Percentiles rank a stretch among this genome's conserved stretches.
Conservation (phyloP, 2,329 filamentous ascomycete species). For the Colletotrichum sp. region DNA sequence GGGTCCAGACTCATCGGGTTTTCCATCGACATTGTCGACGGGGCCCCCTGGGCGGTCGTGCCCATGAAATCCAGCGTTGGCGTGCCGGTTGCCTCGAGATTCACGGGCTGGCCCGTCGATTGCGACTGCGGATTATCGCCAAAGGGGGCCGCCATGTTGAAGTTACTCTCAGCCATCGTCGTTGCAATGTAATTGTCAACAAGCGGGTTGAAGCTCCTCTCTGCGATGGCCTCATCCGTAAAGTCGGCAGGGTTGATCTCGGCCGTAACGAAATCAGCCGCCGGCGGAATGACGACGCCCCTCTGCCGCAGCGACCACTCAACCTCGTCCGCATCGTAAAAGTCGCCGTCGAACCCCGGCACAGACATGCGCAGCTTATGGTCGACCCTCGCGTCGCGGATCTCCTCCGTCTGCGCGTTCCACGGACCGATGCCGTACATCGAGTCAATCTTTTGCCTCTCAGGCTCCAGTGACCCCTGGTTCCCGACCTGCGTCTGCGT, state of each 20-base stretch:
- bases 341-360: conserved; percentile 73
- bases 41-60: not conserved
- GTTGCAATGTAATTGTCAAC: not conserved
- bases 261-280: conserved; percentile 64
- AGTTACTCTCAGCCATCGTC: not conserved
- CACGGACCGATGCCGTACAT: conserved; percentile 51
- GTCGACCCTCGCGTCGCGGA: conserved; percentile 48
- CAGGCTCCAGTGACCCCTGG: conserved; percentile 33
- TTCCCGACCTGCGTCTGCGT: conserved; percentile 33
- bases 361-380: conserved; percentile 55
- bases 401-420: conserved; percentile 38
- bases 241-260: conserved; percentile 56
- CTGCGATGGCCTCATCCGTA: not conserved
- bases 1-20: not conserved
- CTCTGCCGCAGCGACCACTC: conserved; percentile 73
- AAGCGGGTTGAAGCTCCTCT: not conserved
- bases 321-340: conserved; percentile 79
- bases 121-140: rapidly evolving
- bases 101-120: not conserved
- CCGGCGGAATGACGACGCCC: conserved; percentile 66
- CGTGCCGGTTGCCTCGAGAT: not conserved
- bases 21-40: not conserved
- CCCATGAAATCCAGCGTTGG: not conserved
- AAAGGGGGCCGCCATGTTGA: not conserved
- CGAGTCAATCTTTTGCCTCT: conserved; percentile 36